Percentiles rank a stretch among this genome's conserved stretches.
phyloP scores from a whole-genome alignment of 257 asterid species.

The Primulina huaijiensis region DNA sequence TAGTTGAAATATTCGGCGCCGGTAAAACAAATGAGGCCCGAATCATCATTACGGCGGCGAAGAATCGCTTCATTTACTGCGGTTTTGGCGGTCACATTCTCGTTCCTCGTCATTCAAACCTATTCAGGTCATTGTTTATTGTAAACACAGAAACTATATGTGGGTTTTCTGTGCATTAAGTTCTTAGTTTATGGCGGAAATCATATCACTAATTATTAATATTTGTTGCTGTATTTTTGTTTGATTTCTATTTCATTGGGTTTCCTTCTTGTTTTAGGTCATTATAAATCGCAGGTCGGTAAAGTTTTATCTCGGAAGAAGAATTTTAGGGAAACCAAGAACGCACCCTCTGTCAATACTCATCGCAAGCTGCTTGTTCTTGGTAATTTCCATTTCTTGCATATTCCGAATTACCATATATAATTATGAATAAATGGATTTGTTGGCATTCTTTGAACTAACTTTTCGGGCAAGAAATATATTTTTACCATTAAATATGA shows the following conservation, averaged over 20 bases:
- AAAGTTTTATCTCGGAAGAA: slow-evolving; percentile 18
- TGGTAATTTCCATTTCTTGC: slow-evolving; percentile 26
- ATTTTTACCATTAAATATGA: background rate
- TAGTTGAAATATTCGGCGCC: slow-evolving; percentile 2
- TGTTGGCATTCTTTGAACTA: background rate
- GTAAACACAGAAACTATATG: background rate
- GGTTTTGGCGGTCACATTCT: slow-evolving; percentile 14
- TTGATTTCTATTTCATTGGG: slow-evolving; percentile 1
- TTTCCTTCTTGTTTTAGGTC: slow-evolving; percentile 24
- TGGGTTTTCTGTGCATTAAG: background rate
- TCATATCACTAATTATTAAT: background rate
- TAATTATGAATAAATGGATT: background rate
- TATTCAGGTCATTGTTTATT: slow-evolving; percentile 32
- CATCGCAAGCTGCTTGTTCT: slow-evolving; percentile 44
- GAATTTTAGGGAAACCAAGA: slow-evolving; percentile 16
- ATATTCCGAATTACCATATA: background rate
- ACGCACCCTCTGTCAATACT: slow-evolving; percentile 2
- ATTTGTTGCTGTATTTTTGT: background rate
- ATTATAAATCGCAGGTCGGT: slow-evolving; percentile 13
- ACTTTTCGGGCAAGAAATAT: background rate
- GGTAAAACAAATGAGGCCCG: slow-evolving; percentile 26
- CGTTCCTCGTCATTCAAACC: slow-evolving; percentile 30
- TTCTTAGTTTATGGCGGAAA: background rate
- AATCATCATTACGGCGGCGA: slow-evolving; percentile 27
- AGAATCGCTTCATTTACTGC: slow-evolving; percentile 25